phyloP scores from a whole-genome alignment of 345 rosid genomes.

The Gossypium turneri region DNA sequence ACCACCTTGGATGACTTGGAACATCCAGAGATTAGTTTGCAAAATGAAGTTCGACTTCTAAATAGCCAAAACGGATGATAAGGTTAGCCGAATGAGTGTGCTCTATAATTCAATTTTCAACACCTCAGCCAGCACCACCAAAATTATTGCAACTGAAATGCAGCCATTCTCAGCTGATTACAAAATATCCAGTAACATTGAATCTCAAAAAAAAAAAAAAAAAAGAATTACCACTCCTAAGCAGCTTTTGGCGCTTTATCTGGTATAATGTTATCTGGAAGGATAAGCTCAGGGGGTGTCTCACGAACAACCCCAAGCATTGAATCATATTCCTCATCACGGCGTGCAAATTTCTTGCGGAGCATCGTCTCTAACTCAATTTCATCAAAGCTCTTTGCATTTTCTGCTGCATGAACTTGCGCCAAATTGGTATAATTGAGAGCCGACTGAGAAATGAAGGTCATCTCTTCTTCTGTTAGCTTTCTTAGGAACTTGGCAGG shows the following conservation, averaged over 20 bases:
- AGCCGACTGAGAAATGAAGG: conserved; percentile 70
- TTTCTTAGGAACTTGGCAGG: conserved; percentile 82
- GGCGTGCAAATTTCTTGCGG: conserved; percentile 58
- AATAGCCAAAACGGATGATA: neutral
- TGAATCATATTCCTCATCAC: conserved; percentile 75
- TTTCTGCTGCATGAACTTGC: conserved; percentile 79
- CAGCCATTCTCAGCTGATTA: neutral
- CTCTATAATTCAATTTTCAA: neutral
- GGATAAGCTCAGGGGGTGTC: conserved; percentile 58
- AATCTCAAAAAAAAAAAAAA: neutral
- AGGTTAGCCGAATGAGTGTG: neutral
- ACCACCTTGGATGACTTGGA: neutral
- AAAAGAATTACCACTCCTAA: conserved; percentile 21
- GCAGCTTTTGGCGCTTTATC: conserved; percentile 43
- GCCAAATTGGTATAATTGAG: conserved; percentile 64
- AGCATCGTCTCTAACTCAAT: conserved; percentile 68
- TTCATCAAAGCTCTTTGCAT: conserved; percentile 61
- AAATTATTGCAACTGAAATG: conserved; percentile 16
- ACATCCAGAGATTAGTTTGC: conserved; percentile 1
- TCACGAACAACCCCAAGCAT: conserved; percentile 78
- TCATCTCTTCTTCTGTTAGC: conserved; percentile 77
- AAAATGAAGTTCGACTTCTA: conserved; percentile 2
- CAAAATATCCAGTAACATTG: conserved; percentile 2
- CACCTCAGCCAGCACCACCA: neutral
- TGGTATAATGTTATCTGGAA: conserved; percentile 51